phyloP scores from a whole-genome alignment of 495 filamentous ascomycete species.

The Annulohypoxylon nitens region DNA sequence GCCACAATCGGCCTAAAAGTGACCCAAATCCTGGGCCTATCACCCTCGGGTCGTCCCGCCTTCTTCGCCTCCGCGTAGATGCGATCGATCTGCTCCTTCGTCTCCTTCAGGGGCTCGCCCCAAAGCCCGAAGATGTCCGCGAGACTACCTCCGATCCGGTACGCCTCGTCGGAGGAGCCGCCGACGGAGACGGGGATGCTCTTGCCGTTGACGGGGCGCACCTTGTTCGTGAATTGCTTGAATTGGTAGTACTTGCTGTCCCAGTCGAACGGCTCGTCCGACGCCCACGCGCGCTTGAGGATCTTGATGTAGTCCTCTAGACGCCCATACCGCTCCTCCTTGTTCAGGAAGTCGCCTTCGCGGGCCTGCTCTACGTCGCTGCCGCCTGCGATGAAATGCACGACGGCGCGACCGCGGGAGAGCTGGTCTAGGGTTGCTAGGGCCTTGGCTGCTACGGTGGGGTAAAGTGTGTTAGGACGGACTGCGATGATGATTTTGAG shows the following conservation, averaged over 20 bases:
- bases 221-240: constrained; percentile 64
- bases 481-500: constrained; percentile 69
- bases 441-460: constrained; percentile 68
- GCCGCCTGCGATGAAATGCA: constrained; percentile 69
- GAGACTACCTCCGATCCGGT: constrained; percentile 64
- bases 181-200: constrained; percentile 66
- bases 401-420: constrained; percentile 63
- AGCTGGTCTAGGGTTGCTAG: constrained; percentile 68
- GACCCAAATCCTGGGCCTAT: constrained; percentile 67
- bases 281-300: constrained; percentile 65
- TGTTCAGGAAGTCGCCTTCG: constrained; percentile 67
- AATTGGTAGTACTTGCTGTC: constrained; percentile 65
- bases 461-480: constrained; percentile 68
- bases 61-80: constrained; percentile 64
- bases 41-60: constrained; percentile 55
- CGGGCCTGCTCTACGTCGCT: constrained; percentile 65
- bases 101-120: constrained; percentile 69
- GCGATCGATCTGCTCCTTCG: constrained; percentile 66
- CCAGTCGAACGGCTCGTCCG: constrained; percentile 67
- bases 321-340: constrained; percentile 64
- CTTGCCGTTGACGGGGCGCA: constrained; percentile 60
- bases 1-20: constrained; percentile 68
- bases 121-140: constrained; percentile 69
- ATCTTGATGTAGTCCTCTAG: constrained; percentile 68
- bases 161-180: constrained; percentile 66